Evolutionary conservation across 257 asterid genomes (phyloP).

Genomic region (Petunia secreta): DNA sequence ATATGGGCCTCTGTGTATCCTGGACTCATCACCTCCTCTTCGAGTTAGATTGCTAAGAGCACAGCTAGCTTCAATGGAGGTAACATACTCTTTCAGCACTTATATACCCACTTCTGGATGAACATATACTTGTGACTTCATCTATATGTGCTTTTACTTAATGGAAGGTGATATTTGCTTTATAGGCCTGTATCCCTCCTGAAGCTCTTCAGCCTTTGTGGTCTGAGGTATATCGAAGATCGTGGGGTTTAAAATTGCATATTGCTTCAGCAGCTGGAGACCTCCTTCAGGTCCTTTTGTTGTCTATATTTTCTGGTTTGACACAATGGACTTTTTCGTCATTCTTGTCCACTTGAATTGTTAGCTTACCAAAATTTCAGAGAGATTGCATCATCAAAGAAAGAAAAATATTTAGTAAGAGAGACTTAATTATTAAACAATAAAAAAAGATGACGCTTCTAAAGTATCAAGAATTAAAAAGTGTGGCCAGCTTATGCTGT

Average conservation of each 20-base stretch:
- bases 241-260: constrained; percentile 64
- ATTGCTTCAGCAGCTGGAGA: constrained; percentile 65
- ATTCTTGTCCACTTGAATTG: neutral
- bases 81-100: constrained; percentile 26
- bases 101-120: neutral
- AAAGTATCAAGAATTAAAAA: neutral
- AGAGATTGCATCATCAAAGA: neutral
- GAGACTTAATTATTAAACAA: neutral
- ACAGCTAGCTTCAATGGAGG: constrained; percentile 76
- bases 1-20: constrained; percentile 26
- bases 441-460: neutral
- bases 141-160: constrained; percentile 19
- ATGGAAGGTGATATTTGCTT: constrained; percentile 26
- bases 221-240: constrained; percentile 63
- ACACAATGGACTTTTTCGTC: neutral
- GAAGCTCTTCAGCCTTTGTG: constrained; percentile 69
- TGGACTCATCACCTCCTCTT: constrained; percentile 51
- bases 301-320: constrained; percentile 8
- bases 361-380: neutral
- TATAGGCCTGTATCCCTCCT: constrained; percentile 73
- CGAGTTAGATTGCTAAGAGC: constrained; percentile 66
- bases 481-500: neutral
- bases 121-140: constrained; percentile 15
- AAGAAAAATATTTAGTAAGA: neutral
- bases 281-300: constrained; percentile 66